A percentile compares a stretch with the other conserved stretches of the same genome.
phyloP scores from a whole-genome alignment of 139 green algal species.

The Closterium sp. region DNA sequence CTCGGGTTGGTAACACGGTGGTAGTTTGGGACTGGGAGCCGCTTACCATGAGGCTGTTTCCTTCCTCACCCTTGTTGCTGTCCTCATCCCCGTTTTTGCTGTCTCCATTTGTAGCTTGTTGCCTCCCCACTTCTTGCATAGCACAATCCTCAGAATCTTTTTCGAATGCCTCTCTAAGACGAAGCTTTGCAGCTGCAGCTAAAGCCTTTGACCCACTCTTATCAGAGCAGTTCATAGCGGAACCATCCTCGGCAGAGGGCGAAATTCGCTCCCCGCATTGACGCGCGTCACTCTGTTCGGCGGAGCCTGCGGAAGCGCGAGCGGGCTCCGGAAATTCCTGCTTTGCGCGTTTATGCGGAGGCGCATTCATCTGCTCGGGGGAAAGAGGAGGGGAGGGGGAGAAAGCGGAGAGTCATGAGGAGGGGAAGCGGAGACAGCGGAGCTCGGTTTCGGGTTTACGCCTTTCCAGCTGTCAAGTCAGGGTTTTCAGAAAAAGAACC shows the following conservation, averaged over 20 bases:
- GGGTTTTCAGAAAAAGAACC: neutral
- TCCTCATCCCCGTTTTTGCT: neutral
- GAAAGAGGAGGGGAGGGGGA: neutral
- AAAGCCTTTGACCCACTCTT: neutral
- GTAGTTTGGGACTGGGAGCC: too few species aligned
- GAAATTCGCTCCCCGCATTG: neutral
- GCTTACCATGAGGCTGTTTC: too few species aligned
- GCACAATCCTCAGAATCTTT: neutral
- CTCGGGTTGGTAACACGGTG: neutral
- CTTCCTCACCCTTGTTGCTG: too few species aligned
- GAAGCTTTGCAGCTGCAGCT: neutral
- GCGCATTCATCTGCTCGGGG: neutral
- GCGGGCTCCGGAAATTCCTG: neutral
- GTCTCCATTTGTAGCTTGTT: neutral
- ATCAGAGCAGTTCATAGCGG: neutral
- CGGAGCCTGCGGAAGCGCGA: neutral
- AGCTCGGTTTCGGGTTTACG: neutral
- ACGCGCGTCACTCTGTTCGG: neutral
- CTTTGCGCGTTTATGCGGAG: neutral
- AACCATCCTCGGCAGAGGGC: too few species aligned
- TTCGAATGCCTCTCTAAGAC: neutral
- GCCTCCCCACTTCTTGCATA: neutral
- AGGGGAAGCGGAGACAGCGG: too few species aligned
- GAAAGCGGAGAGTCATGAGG: too few species aligned
- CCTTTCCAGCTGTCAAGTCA: too few species aligned